phyloP scores from a whole-genome alignment of 2,329 filamentous ascomycete species.

The Pseudocercospora vitis region DNA sequence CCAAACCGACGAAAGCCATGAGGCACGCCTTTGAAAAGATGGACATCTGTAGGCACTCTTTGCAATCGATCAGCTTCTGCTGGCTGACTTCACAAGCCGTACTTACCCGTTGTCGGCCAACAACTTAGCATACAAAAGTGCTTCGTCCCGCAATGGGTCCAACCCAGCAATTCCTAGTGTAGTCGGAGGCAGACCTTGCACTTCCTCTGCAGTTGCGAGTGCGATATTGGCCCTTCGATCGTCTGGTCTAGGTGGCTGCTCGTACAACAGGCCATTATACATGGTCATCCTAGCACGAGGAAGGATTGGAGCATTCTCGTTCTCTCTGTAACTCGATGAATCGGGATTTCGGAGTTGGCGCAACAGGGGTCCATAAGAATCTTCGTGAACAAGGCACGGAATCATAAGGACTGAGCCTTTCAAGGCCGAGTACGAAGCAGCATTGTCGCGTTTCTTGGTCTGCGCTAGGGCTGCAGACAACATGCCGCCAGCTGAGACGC shows the following conservation, averaged over 20 bases:
- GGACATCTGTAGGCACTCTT: constrained; percentile 49
- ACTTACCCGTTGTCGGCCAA: constrained; percentile 45
- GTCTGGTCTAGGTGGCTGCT: constrained; percentile 21
- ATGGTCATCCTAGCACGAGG: constrained; percentile 43
- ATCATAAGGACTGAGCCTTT: constrained; percentile 56
- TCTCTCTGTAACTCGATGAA: constrained; percentile 49
- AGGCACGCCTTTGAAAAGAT: constrained; percentile 55
- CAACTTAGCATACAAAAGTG: constrained; percentile 48
- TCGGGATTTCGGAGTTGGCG: constrained; percentile 41
- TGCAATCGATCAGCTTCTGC: background rate
- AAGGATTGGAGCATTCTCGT: constrained; percentile 53
- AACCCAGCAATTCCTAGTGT: constrained; percentile 49
- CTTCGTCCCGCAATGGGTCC: constrained; percentile 54
- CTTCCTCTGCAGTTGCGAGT: constrained; percentile 35
- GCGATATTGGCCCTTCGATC: constrained; percentile 47
- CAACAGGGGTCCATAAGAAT: constrained; percentile 41
- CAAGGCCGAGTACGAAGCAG: constrained; percentile 37
- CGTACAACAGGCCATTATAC: constrained; percentile 14
- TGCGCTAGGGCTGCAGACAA: constrained; percentile 46
- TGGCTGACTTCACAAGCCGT: too few species aligned
- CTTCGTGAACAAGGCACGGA: constrained; percentile 45
- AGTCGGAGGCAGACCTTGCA: constrained; percentile 48
- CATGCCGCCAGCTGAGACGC: constrained; percentile 51
- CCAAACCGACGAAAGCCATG: constrained; percentile 54
- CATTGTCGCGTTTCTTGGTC: constrained; percentile 40